phyloP scores from a whole-genome alignment of 768 basidiomycete species.

The Xerocomellus amylosporus region DNA sequence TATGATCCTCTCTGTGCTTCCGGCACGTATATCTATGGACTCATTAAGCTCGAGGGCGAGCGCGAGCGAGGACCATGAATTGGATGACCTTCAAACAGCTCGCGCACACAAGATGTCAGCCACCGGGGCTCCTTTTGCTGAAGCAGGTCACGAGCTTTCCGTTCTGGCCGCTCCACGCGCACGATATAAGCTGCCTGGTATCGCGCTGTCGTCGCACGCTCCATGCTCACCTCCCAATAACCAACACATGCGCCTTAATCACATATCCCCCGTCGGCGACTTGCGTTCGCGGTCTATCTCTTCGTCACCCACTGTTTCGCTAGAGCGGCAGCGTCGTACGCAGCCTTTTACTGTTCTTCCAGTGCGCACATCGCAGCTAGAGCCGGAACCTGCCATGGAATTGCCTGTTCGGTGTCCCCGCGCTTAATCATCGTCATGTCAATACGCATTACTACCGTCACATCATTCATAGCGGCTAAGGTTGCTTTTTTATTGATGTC shows the following conservation, averaged over 20 bases:
- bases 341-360: conserved; percentile 21
- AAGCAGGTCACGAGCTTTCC: conserved; percentile 17
- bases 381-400: conserved; percentile 34
- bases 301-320: not conserved
- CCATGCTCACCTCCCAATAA: not conserved
- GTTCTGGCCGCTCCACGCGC: not conserved
- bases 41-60: conserved; percentile 29
- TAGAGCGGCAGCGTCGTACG: not conserved
- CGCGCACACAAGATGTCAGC: not conserved
- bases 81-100: conserved; percentile 15
- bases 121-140: not conserved
- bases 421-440: not conserved
- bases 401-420: conserved; percentile 16
- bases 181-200: not conserved
- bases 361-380: conserved; percentile 32
- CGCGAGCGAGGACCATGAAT: conserved; percentile 29
- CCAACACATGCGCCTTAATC: not conserved
- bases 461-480: not conserved
- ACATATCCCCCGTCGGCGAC: not conserved
- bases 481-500: not conserved
- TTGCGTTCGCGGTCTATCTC: not conserved
- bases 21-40: conserved; percentile 30
- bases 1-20: conserved; percentile 23
- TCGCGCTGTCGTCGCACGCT: not conserved
- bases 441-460: not conserved